Conservation (phyloP, 1,139 yeast species). For the Candida sp. region DNA sequence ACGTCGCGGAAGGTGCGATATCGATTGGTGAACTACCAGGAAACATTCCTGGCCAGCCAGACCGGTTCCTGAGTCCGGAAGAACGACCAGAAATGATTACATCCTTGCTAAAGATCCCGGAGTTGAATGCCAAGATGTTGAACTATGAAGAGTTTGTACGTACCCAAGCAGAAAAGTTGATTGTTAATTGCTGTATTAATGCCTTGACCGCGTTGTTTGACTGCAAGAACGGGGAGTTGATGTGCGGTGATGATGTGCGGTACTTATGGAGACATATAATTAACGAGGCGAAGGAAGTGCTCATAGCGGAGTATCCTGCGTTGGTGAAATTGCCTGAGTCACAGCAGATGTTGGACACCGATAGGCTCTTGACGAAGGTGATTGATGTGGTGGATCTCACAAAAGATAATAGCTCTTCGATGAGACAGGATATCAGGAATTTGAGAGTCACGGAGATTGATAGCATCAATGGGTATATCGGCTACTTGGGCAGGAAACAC, state of each 20-base stretch:
- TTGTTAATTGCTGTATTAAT: conserved; percentile 76
- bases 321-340: conserved; percentile 28
- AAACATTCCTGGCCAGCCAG: neutral
- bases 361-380: conserved; percentile 51
- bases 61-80: neutral
- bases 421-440: conserved; percentile 80
- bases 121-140: conserved; percentile 47
- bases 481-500: conserved; percentile 50
- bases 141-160: conserved; percentile 59
- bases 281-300: conserved; percentile 48
- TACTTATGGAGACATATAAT: conserved; percentile 43
- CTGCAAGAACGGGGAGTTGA: conserved; percentile 74
- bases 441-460: conserved; percentile 75
- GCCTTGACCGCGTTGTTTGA: conserved; percentile 73
- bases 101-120: conserved; percentile 29
- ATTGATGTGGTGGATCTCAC: conserved; percentile 49
- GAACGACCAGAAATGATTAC: conserved; percentile 34
- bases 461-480: conserved; percentile 78
- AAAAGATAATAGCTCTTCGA: conserved; percentile 74
- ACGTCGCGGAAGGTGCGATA: conserved; percentile 70
- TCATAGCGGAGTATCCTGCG: conserved; percentile 38
- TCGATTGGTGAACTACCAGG: conserved; percentile 35
- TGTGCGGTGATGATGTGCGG: conserved; percentile 35
- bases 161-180: conserved; percentile 75
- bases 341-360: conserved; percentile 38